A percentile compares a stretch with the other conserved stretches of the same genome.
Evolutionary conservation across 1,139 yeast genomes (phyloP).

Genomic region (Debaryomyces psychrophilus): DNA sequence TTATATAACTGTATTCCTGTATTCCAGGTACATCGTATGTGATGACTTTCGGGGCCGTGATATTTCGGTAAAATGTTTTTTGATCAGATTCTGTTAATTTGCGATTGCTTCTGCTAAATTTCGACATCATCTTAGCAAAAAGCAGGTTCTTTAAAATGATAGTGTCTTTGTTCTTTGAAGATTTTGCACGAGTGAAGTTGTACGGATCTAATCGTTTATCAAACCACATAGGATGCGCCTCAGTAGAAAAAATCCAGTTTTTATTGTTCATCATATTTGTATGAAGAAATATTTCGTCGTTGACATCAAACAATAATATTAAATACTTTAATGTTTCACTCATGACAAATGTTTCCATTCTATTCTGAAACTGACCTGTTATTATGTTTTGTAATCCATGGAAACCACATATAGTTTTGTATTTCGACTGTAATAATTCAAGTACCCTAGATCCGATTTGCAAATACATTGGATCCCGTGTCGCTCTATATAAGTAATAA

Average conservation of each 20-base stretch:
- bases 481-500: conserved; percentile 80
- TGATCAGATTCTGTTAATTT: conserved; percentile 9
- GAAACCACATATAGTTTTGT: conserved; percentile 73
- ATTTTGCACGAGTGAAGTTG: background rate
- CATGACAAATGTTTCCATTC: conserved; percentile 91
- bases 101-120: conserved; percentile 9
- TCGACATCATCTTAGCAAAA: conserved; percentile 1
- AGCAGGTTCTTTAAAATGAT: conserved; percentile 2
- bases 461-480: conserved; percentile 81
- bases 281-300: conserved; percentile 55
- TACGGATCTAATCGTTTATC: conserved; percentile 23
- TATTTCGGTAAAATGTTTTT: conserved; percentile 21
- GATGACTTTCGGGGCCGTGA: conserved; percentile 19
- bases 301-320: conserved; percentile 75
- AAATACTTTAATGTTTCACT: conserved; percentile 86
- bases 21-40: conserved; percentile 20
- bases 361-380: conserved; percentile 64
- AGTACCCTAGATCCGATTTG: conserved; percentile 72
- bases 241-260: conserved; percentile 82
- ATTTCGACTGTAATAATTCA: conserved; percentile 53
- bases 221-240: conserved; percentile 90
- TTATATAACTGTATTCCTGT: conserved; percentile 15
- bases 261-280: conserved; percentile 36
- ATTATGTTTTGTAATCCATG: conserved; percentile 75
- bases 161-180: background rate